These are phyloP conservation scores for Lentinula lateritia DNA, from an alignment of 768 basidiomycete genomes.

Conservation along the genomic window DNA sequence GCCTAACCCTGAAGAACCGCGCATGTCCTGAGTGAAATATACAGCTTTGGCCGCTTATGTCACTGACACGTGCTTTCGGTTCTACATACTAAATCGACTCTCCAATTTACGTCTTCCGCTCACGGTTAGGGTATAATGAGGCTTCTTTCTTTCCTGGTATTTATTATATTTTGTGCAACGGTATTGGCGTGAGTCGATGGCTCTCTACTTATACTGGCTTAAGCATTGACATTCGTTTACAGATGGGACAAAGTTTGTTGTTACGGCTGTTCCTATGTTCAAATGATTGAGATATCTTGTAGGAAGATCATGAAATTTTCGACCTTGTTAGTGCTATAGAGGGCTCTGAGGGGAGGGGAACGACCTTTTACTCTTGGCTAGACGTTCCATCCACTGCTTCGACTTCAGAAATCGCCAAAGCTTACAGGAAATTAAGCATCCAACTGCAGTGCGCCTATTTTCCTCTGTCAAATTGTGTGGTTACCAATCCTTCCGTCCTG, in stretches of 20 bases:
- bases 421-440: slow-evolving; percentile 89
- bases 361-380: slow-evolving; percentile 95
- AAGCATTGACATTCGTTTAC: slow-evolving; percentile 8
- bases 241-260: slow-evolving; percentile 68
- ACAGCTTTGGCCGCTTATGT: too few relatives aligned
- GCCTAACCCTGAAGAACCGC: too few relatives aligned
- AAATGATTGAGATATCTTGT: neutral
- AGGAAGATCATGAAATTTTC: slow-evolving; percentile 97
- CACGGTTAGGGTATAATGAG: slow-evolving; percentile 36
- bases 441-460: slow-evolving; percentile 68
- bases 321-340: slow-evolving; percentile 84
- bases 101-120: neutral
- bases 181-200: slow-evolving; percentile 51
- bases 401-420: slow-evolving; percentile 74
- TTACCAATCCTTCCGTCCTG: neutral
- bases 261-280: neutral
- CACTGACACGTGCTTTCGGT: too few relatives aligned
- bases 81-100: neutral
- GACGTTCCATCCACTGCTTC: slow-evolving; percentile 72
- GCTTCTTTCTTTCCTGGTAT: slow-evolving; percentile 35
- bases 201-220: slow-evolving; percentile 1
- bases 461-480: neutral
- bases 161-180: slow-evolving; percentile 46
- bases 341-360: slow-evolving; percentile 83
- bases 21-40: too few relatives aligned